Percentiles rank a stretch among this genome's conserved stretches.
Conservation (phyloP, 257 asterid genomes). For the Gynochthodes officinalis region DNA sequence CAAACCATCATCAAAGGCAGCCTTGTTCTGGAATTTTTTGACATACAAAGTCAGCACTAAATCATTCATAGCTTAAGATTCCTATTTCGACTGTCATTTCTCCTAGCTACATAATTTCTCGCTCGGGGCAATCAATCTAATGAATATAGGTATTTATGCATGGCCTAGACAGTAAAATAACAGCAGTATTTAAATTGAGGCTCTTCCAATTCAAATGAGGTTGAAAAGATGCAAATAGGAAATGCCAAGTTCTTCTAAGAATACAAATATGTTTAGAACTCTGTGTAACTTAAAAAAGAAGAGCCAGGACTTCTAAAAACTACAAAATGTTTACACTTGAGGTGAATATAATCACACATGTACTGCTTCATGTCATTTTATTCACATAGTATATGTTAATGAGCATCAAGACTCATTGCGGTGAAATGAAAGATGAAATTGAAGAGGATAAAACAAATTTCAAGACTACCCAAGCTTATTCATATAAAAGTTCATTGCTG, state of each 20-base stretch:
- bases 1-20: neutral
- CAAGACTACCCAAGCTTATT: slow-evolving; percentile 51
- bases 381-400: neutral
- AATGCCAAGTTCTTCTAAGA: neutral
- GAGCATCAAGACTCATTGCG: neutral
- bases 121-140: too few species aligned
- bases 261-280: neutral
- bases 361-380: neutral
- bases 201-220: neutral
- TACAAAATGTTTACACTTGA: neutral
- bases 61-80: neutral
- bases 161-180: too few species aligned
- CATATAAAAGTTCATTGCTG: slow-evolving; percentile 71
- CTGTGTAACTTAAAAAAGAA: too few species aligned
- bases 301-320: too few species aligned
- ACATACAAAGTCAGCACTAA: neutral
- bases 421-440: slow-evolving; percentile 2
- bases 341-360: neutral
- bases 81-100: too few species aligned
- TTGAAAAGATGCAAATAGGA: neutral
- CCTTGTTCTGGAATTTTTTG: too few species aligned
- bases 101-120: too few species aligned
- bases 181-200: neutral
- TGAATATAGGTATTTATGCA: neutral
- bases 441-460: slow-evolving; percentile 9